phyloP scores from a whole-genome alignment of 2,329 filamentous ascomycete species.

The Fusarium xyrophilum region DNA sequence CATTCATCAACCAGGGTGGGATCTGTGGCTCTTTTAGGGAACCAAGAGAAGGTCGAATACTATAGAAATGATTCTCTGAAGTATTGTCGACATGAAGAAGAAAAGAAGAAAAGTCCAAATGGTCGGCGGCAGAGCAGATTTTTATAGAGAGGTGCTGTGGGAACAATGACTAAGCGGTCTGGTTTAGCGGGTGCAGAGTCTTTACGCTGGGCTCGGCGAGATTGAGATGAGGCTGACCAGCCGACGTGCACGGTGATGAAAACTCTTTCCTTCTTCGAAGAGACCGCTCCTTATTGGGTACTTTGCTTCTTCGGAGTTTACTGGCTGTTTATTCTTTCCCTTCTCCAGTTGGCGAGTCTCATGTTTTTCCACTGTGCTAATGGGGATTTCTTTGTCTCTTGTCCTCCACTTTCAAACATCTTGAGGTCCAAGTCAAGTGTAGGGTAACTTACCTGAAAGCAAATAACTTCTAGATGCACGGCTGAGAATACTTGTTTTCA shows the following conservation, averaged over 20 bases:
- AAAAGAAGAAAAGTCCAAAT: conserved; percentile 53
- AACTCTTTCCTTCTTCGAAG: background rate
- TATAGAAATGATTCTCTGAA: conserved; percentile 96
- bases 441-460: too few species aligned
- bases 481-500: too few species aligned
- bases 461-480: too few species aligned
- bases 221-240: conserved; percentile 12
- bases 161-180: background rate
- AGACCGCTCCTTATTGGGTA: background rate
- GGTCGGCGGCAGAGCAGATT: background rate
- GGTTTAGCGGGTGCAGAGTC: background rate
- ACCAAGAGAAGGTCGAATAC: conserved; percentile 92
- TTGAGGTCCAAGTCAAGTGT: too few species aligned
- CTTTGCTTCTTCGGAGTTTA: background rate
- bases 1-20: conserved; percentile 61
- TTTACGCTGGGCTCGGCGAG: background rate
- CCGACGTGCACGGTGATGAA: background rate
- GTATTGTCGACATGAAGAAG: conserved; percentile 69
- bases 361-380: too few species aligned
- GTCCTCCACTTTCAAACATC: too few species aligned
- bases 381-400: too few species aligned
- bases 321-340: too few species aligned
- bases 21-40: conserved; percentile 92
- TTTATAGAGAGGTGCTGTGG: conserved; percentile 24
- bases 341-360: too few species aligned